A percentile compares a stretch with the other conserved stretches of the same genome.
These are phyloP conservation scores for Apiospora arundinis DNA, from an alignment of 2,329 filamentous ascomycete genomes.

Conservation along the genomic window DNA sequence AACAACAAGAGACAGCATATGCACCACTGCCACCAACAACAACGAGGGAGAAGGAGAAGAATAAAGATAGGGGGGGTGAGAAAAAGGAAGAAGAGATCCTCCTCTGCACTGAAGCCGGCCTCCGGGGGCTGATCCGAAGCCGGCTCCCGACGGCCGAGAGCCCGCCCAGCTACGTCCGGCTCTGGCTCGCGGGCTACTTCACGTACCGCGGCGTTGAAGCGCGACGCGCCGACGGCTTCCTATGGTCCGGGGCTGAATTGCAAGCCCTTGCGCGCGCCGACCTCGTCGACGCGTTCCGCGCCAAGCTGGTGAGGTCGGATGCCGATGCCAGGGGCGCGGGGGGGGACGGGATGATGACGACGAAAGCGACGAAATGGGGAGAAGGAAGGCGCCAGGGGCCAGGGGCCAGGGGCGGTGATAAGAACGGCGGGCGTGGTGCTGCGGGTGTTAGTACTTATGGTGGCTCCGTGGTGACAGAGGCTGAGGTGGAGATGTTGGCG, in stretches of 20 bases:
- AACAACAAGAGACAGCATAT: not conserved
- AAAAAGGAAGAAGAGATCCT: not conserved
- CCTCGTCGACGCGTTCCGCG: conserved; percentile 15
- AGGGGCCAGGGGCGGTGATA: no score
- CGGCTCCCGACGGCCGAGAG: conserved; percentile 8
- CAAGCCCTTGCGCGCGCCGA: not conserved
- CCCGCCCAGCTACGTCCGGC: conserved; percentile 23
- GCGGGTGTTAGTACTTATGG: no score
- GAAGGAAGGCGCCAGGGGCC: no score
- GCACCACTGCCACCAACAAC: not conserved
- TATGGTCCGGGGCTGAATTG: conserved; percentile 23
- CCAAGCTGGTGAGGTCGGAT: not conserved
- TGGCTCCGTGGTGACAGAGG: not conserved
- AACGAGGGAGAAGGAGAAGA: no score
- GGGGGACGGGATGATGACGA: no score
- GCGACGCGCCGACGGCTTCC: conserved; percentile 2
- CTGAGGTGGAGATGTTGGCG: conserved; percentile 13
- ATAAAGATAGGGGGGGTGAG: not conserved
- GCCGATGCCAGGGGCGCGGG: not conserved
- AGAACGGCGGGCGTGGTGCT: not conserved
- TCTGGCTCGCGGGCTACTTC: conserved; percentile 23
- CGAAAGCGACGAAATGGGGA: no score
- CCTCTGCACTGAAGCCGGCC: conserved; percentile 4
- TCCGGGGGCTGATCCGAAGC: not conserved
- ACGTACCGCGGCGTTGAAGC: conserved; percentile 22